phyloP scores from a whole-genome alignment of 169 alveolate genomes.

The Plasmodium vinckei region DNA sequence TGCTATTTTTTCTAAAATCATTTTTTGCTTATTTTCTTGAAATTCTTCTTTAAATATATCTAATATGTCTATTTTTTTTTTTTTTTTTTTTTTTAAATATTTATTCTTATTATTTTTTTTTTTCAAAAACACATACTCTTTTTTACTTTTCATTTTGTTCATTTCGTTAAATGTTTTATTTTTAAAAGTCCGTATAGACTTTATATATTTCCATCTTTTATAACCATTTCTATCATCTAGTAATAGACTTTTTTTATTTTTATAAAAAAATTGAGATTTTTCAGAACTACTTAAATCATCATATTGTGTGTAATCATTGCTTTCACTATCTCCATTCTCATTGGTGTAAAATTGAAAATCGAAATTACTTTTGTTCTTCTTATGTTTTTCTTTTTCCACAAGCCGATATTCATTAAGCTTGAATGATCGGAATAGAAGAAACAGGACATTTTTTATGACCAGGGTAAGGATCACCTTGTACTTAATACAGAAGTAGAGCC shows the following conservation, averaged over 20 bases:
- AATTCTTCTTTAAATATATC: constrained; percentile 62
- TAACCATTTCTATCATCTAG: background rate
- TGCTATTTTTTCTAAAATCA: constrained; percentile 1
- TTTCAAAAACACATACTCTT: background rate
- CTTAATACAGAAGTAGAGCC: constrained; percentile 48
- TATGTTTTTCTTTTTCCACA: constrained; percentile 62
- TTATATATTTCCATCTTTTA: background rate
- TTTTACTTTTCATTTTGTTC: background rate
- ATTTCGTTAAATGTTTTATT: constrained; percentile 1
- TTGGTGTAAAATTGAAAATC: constrained; percentile 37
- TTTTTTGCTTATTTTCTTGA: constrained; percentile 24
- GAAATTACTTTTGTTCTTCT: constrained; percentile 60
- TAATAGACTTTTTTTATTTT: background rate
- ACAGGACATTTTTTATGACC: constrained; percentile 47
- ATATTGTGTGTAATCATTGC: constrained; percentile 3
- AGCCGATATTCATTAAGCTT: constrained; percentile 58
- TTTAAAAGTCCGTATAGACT: background rate
- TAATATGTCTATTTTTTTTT: constrained; percentile 34
- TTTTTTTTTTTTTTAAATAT: constrained; percentile 31
- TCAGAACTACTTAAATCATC: background rate
- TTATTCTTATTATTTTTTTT: constrained; percentile 13
- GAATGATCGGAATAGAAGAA: constrained; percentile 54
- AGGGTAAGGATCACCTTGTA: constrained; percentile 49
- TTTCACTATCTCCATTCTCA: constrained; percentile 15
- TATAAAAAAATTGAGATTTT: background rate